phyloP scores from a whole-genome alignment of 1,284 basidiomycete species.

The Somion occarium region DNA sequence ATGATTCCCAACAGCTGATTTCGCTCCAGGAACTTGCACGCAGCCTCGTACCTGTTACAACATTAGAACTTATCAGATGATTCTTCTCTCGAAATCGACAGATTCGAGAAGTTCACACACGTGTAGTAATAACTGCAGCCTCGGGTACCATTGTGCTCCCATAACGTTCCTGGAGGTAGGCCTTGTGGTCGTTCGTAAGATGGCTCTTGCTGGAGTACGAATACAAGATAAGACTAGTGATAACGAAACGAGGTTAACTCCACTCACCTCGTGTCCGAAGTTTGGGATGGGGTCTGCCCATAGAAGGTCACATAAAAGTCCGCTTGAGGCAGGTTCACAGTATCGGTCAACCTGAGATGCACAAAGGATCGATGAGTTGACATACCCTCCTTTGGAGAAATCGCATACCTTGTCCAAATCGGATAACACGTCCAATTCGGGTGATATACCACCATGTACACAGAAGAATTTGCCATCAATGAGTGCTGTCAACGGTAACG shows the following conservation, averaged over 20 bases:
- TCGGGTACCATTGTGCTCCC: slow-evolving; percentile 85
- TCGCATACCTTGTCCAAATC: slow-evolving; percentile 76
- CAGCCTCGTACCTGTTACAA: slow-evolving; percentile 76
- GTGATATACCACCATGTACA: slow-evolving; percentile 95
- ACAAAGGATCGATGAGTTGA: too few species aligned
- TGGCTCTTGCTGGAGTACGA: slow-evolving; percentile 40
- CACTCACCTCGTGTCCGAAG: slow-evolving; percentile 35
- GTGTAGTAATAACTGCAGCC: slow-evolving; percentile 97
- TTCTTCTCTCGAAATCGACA: neutral
- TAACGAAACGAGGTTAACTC: neutral
- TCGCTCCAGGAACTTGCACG: slow-evolving; percentile 90
- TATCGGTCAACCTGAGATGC: slow-evolving; percentile 89
- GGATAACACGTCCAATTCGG: slow-evolving; percentile 78
- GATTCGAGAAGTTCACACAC: slow-evolving; percentile 40
- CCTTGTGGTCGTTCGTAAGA: slow-evolving; percentile 30
- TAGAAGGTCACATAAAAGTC: slow-evolving; percentile 91
- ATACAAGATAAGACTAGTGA: neutral
- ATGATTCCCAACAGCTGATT: slow-evolving; percentile 93
- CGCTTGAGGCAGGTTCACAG: slow-evolving; percentile 90
- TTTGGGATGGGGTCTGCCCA: slow-evolving; percentile 85
- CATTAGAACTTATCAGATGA: neutral
- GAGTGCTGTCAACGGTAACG: slow-evolving; percentile 87
- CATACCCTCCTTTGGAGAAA: slow-evolving; percentile 22
- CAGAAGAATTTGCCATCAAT: slow-evolving; percentile 98
- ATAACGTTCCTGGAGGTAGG: slow-evolving; percentile 46